phyloP scores from a whole-genome alignment of 805 yeast species.

The Limtongozyma cylindracea region DNA sequence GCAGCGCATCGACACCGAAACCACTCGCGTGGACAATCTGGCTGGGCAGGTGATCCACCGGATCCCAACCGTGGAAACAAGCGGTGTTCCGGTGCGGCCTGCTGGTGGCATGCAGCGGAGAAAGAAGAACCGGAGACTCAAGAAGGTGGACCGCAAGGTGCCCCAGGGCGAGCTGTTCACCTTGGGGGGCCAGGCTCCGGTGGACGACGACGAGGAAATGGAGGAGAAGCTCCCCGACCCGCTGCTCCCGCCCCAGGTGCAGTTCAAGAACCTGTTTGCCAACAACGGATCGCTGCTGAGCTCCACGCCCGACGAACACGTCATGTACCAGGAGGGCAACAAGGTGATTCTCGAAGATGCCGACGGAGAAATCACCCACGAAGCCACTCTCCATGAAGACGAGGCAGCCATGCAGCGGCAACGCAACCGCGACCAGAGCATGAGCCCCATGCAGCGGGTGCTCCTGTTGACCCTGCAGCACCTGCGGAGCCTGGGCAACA shows the following conservation, averaged over 20 bases:
- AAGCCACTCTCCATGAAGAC: constrained; percentile 11
- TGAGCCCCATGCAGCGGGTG: no score
- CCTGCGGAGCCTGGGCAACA: constrained; percentile 3
- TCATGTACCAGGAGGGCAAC: constrained; percentile 36
- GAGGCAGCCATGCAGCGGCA: constrained; percentile 1
- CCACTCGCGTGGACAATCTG: constrained; percentile 2
- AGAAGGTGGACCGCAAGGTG: constrained; percentile 7
- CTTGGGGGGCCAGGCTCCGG: constrained; percentile 6
- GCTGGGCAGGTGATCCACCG: constrained; percentile 6
- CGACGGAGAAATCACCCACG: constrained; percentile 56
- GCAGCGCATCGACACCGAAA: constrained; percentile 50
- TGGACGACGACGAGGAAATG: no score
- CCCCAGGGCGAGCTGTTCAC: constrained; percentile 15
- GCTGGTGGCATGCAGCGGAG: constrained; percentile 51
- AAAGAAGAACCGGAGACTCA: constrained; percentile 8
- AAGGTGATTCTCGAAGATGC: constrained; percentile 57
- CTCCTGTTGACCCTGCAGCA: no score
- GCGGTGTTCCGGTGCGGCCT: constrained; percentile 39
- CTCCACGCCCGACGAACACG: background rate
- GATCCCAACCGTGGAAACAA: constrained; percentile 25
- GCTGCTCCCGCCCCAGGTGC: no score
- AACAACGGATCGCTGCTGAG: no score
- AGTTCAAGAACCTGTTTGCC: no score
- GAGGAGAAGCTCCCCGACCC: no score
- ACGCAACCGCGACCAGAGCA: no score